These are phyloP conservation scores for Alternaria brassicicola DNA, from an alignment of 2,329 filamentous ascomycete species.

Conservation along the genomic window DNA sequence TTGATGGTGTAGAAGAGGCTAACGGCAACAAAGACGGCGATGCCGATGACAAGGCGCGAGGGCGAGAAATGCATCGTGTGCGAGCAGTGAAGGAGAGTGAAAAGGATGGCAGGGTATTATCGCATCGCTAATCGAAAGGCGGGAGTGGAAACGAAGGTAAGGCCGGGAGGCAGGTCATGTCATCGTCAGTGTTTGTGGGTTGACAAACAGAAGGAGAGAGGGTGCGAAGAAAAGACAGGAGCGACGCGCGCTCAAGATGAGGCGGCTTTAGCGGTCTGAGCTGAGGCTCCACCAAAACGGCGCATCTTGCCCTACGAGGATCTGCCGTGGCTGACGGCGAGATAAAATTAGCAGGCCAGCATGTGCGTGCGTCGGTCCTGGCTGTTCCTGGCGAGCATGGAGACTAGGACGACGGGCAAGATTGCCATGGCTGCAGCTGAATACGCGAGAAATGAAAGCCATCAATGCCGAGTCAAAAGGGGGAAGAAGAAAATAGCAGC, in stretches of 20 bases:
- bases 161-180: conserved; percentile 11
- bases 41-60: conserved; percentile 28
- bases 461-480: conserved; percentile 1
- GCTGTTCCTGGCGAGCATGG: conserved; percentile 1
- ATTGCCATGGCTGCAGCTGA: not conserved
- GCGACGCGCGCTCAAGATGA: conserved; percentile 3
- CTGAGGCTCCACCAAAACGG: conserved; percentile 13
- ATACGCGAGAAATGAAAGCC: not conserved
- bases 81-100: conserved; percentile 3
- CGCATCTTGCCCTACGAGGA: conserved; percentile 9
- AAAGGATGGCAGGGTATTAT: conserved; percentile 11
- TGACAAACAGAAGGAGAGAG: not conserved
- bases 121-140: conserved; percentile 14
- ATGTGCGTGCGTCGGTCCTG: not conserved
- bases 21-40: conserved; percentile 25
- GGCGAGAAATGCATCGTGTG: conserved; percentile 28
- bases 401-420: not conserved
- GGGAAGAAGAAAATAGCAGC: not conserved
- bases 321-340: conserved; percentile 7
- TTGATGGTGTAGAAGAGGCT: conserved; percentile 33
- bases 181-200: conserved; percentile 9
- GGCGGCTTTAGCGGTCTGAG: conserved; percentile 10
- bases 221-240: conserved; percentile 17
- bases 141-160: not conserved
- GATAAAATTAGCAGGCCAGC: conserved; percentile 19